Base-by-base conservation (phyloP, 177 flowering plant species). In the Vitis hybrid region DNA sequence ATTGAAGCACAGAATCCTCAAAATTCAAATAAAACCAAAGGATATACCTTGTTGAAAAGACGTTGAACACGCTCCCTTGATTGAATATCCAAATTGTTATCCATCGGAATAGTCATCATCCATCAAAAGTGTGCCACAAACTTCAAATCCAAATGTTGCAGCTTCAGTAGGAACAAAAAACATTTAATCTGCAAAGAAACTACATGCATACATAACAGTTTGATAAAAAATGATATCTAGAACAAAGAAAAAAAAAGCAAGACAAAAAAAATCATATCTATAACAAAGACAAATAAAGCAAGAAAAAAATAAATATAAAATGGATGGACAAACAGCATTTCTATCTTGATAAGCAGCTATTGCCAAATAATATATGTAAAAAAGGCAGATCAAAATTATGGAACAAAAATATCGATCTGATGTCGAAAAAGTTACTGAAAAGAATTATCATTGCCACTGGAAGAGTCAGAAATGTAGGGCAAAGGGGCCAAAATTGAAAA, bases 151-250 rank as follows among this genome's bases (percentile, higher is more conserved):
- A 15, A 61, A 51, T 13, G 52, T 30, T 27, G 19, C 12, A 48
- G 16, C 52, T 68, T 19, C 54, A 19, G 49, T 12, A 56, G n/a
- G 18, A 57, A 14, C 18, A 67, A 66, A 15, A 67, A 66, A 15
- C 21, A 54, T 66, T 56, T 4, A 52, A 66, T 66, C 60, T 56
- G 32, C 62, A 56, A 16, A 46, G 19, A 40, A 46, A 51, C 1
- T 27, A 7, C 2, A 52, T 52, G 6, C 13, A 52, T 52, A 6
- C 15, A 7, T 30, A 11, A 64, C n/a, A 64, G 40, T 56, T 50
- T 56, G 21, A 64, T 48, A n/a, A 60, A 3, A 54, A 14, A 54
- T 14, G 16, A 16, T 6, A 15, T 6, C 18, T 14, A 14, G 16
- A 6, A 12, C 7, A 54, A 54, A 14, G 6, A 54, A 14, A 16